Base-by-base conservation (phyloP, 1,139 yeast species). In the Yamadazyma sp. region DNA sequence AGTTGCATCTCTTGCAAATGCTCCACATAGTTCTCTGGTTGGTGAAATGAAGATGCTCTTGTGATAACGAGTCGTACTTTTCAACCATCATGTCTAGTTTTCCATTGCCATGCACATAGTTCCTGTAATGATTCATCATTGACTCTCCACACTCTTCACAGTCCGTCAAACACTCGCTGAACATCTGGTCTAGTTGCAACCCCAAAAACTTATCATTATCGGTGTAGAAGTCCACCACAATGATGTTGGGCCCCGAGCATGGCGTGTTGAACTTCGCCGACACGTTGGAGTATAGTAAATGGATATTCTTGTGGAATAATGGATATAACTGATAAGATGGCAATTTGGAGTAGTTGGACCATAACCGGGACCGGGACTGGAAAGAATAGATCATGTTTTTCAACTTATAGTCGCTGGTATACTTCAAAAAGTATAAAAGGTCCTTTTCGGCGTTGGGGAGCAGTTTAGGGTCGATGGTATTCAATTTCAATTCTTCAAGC, bases 151-250 rank as follows among this genome's bases (percentile, higher is more conserved):
- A 94, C 45, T 88, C 96, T 2, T 80, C 72, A 57, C 99, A 94
- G 0, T 70, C 64, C 34, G 73, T 77, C 22, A 71, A 63, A 0
- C 89, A 81, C 14, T 86, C 84, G n/a, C 77, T 68, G 44, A 88
- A 84, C 31, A 84, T 71, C 44, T 84, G 86, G 53, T 92, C 97
- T 35, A 94, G 78, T 53, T 84, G 89, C 46, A 86, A 86, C 0
- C 98, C 98, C 33, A 94, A 63, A 12, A 96, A 84, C 56, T 85
- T 84, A 55, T 94, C 98, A 44, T 83, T 86, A 35, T 89, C 96
- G 64, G 96, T 82, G 56, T 92, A 94, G 56, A 76, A 94, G 48
- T 90, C 96, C 39, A 90, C 82, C 1, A 82, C 80, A 21, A 87
- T 79, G 23, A 82, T 70, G 39, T 80, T 88, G 0, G 99, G 98